phyloP scores from a whole-genome alignment of 768 basidiomycete genomes.

The Tephrocybe sp. region DNA sequence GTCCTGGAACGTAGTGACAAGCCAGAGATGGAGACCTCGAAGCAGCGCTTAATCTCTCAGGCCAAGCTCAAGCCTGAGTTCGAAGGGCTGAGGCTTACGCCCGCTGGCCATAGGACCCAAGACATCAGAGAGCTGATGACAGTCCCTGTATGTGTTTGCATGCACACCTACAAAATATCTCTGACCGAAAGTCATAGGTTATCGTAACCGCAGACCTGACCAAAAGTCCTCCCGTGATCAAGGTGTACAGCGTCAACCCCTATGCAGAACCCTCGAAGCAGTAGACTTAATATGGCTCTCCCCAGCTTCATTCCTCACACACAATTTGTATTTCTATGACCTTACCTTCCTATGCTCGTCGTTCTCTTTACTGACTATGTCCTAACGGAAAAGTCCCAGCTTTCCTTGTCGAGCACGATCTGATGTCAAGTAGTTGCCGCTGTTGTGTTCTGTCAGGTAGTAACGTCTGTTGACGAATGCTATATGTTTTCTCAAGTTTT shows the following conservation, averaged over 20 bases:
- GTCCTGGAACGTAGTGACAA: slow-evolving; percentile 30
- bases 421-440: slow-evolving; percentile 14
- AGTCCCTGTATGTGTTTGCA: slow-evolving; percentile 68
- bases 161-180: neutral
- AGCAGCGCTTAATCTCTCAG: slow-evolving; percentile 76
- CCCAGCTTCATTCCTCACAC: slow-evolving; percentile 12
- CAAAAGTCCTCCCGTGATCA: slow-evolving; percentile 96
- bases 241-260: slow-evolving; percentile 95
- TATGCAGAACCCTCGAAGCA: slow-evolving; percentile 63
- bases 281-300: slow-evolving; percentile 18
- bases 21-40: slow-evolving; percentile 57
- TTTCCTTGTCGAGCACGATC: slow-evolving; percentile 12
- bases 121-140: slow-evolving; percentile 93
- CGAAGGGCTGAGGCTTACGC: slow-evolving; percentile 74
- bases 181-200: slow-evolving; percentile 49
- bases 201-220: slow-evolving; percentile 94
- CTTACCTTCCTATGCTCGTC: slow-evolving; percentile 20
- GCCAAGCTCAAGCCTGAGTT: slow-evolving; percentile 77
- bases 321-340: slow-evolving; percentile 34
- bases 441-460: slow-evolving; percentile 12
- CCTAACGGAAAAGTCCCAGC: slow-evolving; percentile 3
- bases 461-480: slow-evolving; percentile 11
- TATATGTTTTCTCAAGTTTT: slow-evolving; percentile 3
- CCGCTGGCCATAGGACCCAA: slow-evolving; percentile 90
- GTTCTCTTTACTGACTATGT: slow-evolving; percentile 19